phyloP scores from a whole-genome alignment of 345 rosid genomes.

The Aurinia saxatilis region DNA sequence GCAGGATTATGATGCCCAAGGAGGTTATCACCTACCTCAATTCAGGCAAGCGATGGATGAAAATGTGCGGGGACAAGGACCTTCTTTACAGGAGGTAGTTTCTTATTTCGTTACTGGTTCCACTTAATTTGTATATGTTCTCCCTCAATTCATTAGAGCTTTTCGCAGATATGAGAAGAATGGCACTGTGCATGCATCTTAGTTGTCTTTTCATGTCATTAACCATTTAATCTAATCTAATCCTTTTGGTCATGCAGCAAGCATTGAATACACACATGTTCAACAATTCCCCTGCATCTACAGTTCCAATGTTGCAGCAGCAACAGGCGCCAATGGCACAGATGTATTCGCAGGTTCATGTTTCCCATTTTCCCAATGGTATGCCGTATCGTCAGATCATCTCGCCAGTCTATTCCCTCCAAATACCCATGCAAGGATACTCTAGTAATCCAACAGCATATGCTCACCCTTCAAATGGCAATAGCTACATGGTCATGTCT shows the following conservation, averaged over 20 bases:
- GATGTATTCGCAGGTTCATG: conserved; percentile 87
- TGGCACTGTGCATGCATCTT: background rate
- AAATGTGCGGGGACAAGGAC: conserved; percentile 52
- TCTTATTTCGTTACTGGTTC: background rate
- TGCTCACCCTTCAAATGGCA: conserved; percentile 85
- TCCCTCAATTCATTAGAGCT: background rate
- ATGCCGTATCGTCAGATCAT: conserved; percentile 84
- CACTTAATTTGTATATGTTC: background rate
- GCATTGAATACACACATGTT: conserved; percentile 35
- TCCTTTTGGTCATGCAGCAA: conserved; percentile 26
- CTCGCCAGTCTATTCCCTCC: conserved; percentile 78
- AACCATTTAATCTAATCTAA: background rate
- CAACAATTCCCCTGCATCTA: conserved; percentile 47
- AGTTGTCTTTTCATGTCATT: background rate
- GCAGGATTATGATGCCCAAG: conserved; percentile 31
- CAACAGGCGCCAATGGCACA: conserved; percentile 56
- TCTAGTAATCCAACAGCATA: conserved; percentile 61
- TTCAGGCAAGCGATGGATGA: conserved; percentile 66
- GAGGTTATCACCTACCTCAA: conserved; percentile 62
- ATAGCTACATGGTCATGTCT: conserved; percentile 77
- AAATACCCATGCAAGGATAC: conserved; percentile 86
- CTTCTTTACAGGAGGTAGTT: conserved; percentile 65
- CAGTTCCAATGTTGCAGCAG: conserved; percentile 64
- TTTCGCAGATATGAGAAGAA: background rate
- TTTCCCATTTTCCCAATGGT: conserved; percentile 64